Evolutionary conservation across 352 stramenopile genomes (phyloP), one percentile per base, ranked within the genome.

Genomic region (Phytophthora crassamura): DNA sequence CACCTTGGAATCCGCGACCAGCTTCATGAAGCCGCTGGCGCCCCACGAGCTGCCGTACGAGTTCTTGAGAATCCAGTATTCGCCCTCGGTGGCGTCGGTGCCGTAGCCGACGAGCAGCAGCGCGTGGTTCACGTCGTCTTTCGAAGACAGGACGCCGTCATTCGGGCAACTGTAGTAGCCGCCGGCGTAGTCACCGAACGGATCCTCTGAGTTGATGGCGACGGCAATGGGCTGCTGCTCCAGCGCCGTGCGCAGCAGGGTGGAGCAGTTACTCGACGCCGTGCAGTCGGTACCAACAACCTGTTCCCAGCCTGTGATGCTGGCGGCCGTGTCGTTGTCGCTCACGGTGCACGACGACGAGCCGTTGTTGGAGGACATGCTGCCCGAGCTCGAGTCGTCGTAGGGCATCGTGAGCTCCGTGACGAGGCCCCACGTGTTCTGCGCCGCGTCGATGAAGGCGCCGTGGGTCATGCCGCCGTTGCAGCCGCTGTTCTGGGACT

Each of bases 1-100:
- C 22, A 86, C 61, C 52, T 90, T 91, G 41, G 70, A 71, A 66
- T 94, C 85, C 0, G 80, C 80, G 3, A 89, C 30, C 34, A 93
- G 67, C 46, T 84, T 79, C 59, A 93, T 77, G 55, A 87, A 93
- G 35, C 85, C 85, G 9, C 61, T 81, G 12, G 77, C 72, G 20
- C 85, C 85, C 85, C 85, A 93, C 8, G 70, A 80, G 43, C 69
- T 80, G 15, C 81, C 82, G 67, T 93, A 93, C 36, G 85, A 93
- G 59, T 93, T 93, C 53, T 93, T 93, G 14, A 93, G 47, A 34
- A 93, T 90, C 85, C 85, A 93, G 61, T 92, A 93, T 61, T 92
- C 83, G 2, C 85, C 83, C 1, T 69, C 65, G 1, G 63, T 73
- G 3, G 65, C 40, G 35, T 90, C 82, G 11, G 74, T 89, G 56